Evolutionary conservation across 805 yeast genomes (phyloP), one percentile per base, ranked within the genome.

Genomic region (Kodamaea leandrae): DNA sequence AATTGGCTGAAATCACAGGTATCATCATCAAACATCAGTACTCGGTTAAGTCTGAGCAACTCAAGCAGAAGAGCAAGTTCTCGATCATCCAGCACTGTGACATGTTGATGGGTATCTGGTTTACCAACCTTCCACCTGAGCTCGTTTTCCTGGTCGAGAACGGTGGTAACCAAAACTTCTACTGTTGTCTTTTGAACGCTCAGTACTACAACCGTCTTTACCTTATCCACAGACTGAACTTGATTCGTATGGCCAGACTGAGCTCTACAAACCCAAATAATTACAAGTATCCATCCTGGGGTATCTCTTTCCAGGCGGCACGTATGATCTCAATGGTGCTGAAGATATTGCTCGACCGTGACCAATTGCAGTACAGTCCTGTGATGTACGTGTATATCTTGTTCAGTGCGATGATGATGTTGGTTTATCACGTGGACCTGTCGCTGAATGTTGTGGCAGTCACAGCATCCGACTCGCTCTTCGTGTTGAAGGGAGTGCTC

Each of bases 231-330:
- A 71, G 89, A 42, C 78, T 87, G 4, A 82, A 83, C 52, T 76
- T 83, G 53, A 62, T 76, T 25, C 64, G 75, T 43, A 71, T 69
- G 74, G 74, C 74, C 14, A 53, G 63, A 41, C 61, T 69, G 17
- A 59, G 63, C 8, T 61, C 71, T 2, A 60, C 70, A 1, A 60
- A 61, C 40, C 71, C 72, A 12, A 63, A 59, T 47, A 71, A 67
- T 53, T 71, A 62, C 62, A 69, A 56, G 49, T 80, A 79, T 55
- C 86, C 87, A 4, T 77, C 84, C n/a, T 80, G 86, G 83, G 86
- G 89, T 7, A 82, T 84, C 43, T 84, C 88, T 2, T 84, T 83
- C 68, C 87, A 83, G 58, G 86, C 90, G 1, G 88, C 93, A 1
- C 77, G 86, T 52, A 80, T 83, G 78, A 79, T 85, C 47, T 74